A percentile compares a stretch with the other conserved stretches of the same genome.
Conservation (phyloP, 2,329 filamentous ascomycete species). For the Phialophora chinensis region DNA sequence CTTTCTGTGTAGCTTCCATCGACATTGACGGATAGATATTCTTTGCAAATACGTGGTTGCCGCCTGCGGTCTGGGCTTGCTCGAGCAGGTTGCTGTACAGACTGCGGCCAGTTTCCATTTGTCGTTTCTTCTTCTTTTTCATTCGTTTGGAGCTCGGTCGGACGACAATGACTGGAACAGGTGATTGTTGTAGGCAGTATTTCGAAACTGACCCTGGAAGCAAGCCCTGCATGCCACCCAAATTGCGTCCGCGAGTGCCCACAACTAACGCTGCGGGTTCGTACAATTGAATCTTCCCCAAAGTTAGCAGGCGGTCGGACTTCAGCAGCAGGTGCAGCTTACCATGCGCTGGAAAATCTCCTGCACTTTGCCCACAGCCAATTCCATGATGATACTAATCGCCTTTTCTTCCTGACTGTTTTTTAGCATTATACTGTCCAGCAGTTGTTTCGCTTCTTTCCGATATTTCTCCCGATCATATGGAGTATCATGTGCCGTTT, state of each 20-base stretch:
- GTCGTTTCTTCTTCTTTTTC: constrained; percentile 87
- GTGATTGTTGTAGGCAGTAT: constrained; percentile 91
- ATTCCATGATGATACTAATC: constrained; percentile 83
- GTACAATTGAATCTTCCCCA: constrained; percentile 79
- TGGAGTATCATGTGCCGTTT: constrained; percentile 65
- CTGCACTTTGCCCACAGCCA: constrained; percentile 86
- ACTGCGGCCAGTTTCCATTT: constrained; percentile 74
- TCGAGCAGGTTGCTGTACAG: constrained; percentile 80
- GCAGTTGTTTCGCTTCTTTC: constrained; percentile 73
- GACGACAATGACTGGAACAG: constrained; percentile 90
- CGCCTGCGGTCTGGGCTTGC: constrained; percentile 60
- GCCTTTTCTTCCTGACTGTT: constrained; percentile 79
- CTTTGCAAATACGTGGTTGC: constrained; percentile 58
- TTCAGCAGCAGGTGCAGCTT: constrained; percentile 32
- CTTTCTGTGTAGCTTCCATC: constrained; percentile 51
- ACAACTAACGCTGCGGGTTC: constrained; percentile 91
- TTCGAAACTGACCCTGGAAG: constrained; percentile 90
- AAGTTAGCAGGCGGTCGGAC: constrained; percentile 30
- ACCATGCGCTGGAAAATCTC: constrained; percentile 91
- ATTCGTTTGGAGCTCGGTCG: constrained; percentile 83
- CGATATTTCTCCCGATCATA: constrained; percentile 74
- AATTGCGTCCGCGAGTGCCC: constrained; percentile 81
- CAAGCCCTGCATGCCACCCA: constrained; percentile 84
- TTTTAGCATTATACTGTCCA: constrained; percentile 77
- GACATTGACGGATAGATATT: constrained; percentile 41